Evolutionary conservation across 2,329 filamentous ascomycete species (phyloP), one percentile per base, ranked within the genome.

Genomic region (Aureobasidium musti): DNA sequence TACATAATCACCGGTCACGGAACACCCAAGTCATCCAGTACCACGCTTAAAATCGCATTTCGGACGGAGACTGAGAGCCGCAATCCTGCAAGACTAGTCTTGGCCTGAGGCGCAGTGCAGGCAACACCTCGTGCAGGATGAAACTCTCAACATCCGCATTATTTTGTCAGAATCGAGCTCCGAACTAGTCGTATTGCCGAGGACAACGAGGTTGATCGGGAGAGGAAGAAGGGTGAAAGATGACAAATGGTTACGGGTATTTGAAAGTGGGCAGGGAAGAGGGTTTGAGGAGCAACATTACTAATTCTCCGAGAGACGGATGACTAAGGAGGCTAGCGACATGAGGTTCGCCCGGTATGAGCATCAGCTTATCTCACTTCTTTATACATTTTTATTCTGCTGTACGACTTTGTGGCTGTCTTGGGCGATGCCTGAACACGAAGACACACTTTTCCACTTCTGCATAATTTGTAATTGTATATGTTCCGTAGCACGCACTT

Each of bases 31-130:
- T 26, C 47, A 43, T 45, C 35, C 23, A n/a, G 54, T 11, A 45
- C 33, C 37, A 28, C 13, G 26, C 21, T 13, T 33, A 17, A 30
- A 8, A 14, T 10, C 17, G 49, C 49, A 14, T 43, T 37, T 45
- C 39, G 13, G 33, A 28, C 7, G 7, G 53, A 41, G 26, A 19
- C 19, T 45, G 39, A 45, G 26, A 28, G n/a, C 37, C 26, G 54
- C 30, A 17, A 45, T 59, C 26, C 39, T 59, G 54, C 54, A 30
- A 26, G 54, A 59, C 17, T 28, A 19, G 17, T 39, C 54, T 59
- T 59, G 57, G 41, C 28, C 57, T 61, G 57, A 61, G 57, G 57
- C 57, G 57, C 57, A 61, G 57, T 61, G 57, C 57, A 61, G 30
- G 30, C 57, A 61, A 30, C 57, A 37, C n/a, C 28, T 3, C 6